Evolutionary conservation across 257 asterid species (phyloP).

Genomic region (Catharanthus roseus): DNA sequence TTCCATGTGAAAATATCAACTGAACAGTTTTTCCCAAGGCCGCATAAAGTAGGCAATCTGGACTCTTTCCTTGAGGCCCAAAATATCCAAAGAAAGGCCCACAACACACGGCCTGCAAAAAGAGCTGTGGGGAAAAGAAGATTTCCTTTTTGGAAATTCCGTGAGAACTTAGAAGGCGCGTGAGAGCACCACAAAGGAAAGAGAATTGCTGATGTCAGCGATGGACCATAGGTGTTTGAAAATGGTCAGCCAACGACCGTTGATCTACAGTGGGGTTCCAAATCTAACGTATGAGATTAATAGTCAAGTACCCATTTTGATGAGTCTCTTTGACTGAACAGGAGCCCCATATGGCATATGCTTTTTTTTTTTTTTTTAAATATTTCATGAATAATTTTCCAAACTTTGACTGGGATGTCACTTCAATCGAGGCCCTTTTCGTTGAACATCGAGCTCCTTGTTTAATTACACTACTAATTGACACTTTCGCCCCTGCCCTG

Average conservation of each 20-base stretch:
- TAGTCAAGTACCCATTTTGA: conserved; percentile 33
- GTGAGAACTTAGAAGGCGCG: too few species aligned
- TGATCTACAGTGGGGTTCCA: not conserved
- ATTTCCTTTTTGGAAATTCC: not conserved
- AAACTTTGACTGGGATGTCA: conserved; percentile 54
- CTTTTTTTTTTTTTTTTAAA: not conserved
- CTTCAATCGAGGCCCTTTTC: conserved; percentile 52
- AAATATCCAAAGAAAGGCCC: not conserved
- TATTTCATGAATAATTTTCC: conserved; percentile 18
- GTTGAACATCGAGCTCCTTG: conserved; percentile 35
- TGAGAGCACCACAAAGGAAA: too few species aligned
- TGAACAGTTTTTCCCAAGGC: too few species aligned
- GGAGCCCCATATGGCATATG: not conserved
- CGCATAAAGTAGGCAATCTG: not conserved
- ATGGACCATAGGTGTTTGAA: conserved; percentile 10
- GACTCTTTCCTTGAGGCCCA: not conserved
- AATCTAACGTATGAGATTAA: conserved; percentile 14
- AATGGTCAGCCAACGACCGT: not conserved
- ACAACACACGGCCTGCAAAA: not conserved
- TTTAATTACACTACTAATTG: not conserved
- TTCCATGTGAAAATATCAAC: too few species aligned
- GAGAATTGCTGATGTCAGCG: not conserved
- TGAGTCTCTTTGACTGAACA: conserved; percentile 35
- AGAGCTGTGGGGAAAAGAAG: too few species aligned
- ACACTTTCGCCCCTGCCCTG: conserved; percentile 6